Evolutionary conservation across 148 eudicot genomes (phyloP), one percentile per base, ranked within the genome.

Genomic region (Fagopyrum esculentum): DNA sequence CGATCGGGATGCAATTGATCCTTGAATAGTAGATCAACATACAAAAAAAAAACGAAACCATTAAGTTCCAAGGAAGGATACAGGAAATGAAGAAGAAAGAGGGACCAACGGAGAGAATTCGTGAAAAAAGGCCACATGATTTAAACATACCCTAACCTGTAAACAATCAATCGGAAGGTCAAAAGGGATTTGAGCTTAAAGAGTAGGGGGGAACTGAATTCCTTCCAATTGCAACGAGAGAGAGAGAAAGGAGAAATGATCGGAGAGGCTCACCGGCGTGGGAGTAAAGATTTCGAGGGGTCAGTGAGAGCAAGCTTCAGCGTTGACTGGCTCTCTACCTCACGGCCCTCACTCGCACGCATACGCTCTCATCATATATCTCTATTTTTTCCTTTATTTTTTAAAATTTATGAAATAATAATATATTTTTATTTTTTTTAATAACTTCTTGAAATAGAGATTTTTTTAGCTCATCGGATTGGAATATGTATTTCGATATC

Each of bases 261-360:
- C 57, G 57, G 57, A 52, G 30, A 19, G 10, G 8, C 63, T 57
- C 63, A 57, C 63, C 63, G 63, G 63, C 63, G 35, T 35, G 30
- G 30, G 29, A 19, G 63, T 17, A 19, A 8, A 48, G 63, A 10
- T 57, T 57, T 1, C 22, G 63, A 35, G 63, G 63, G 29, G 3
- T 22, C 9, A 57, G 29, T 19, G 30, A 57, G 63, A 19, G 63
- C 35, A 19, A n/a, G 63, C 63, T 57, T 29, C 10, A 5, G 29
- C 63, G 63, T 57, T 57, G 63, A 57, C 63, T 29, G 4, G 63
- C 63, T 57, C 26, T 9, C 63, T 57, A 29, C 57, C 57, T 52
- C 57, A 52, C 57, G n/a, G 15, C 57, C 15, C 57, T 12, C 57
- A 15, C 57, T 15, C 57, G 4, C 57, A 52, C 57, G n/a, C 56